Percentiles rank a stretch among this genome's conserved stretches.
phyloP scores from a whole-genome alignment of 176 grass and related monocot genomes.

The Cymbopogon citratus region DNA sequence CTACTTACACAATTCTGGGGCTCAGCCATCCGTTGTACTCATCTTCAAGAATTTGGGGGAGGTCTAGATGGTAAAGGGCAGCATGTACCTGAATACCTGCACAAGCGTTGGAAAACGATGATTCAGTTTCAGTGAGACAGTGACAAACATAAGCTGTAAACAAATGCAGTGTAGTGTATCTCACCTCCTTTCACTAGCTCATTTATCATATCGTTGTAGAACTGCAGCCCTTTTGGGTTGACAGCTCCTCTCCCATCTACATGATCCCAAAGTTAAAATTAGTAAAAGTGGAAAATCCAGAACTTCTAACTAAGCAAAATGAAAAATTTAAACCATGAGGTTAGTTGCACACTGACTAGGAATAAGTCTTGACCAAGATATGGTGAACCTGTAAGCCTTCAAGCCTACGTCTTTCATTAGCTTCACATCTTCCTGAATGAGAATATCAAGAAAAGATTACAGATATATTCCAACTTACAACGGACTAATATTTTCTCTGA shows the following conservation, averaged over 20 bases:
- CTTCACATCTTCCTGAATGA: conserved; percentile 57
- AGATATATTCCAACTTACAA: background rate
- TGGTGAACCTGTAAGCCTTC: conserved; percentile 50
- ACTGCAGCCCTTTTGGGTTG: conserved; percentile 48
- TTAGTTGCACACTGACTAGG: conserved; percentile 34
- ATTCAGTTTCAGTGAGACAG: background rate
- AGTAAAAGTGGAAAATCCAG: background rate
- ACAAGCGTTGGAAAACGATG: background rate
- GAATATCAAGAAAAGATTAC: background rate
- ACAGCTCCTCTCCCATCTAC: conserved; percentile 55
- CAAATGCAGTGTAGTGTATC: background rate
- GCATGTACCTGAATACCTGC: conserved; percentile 46
- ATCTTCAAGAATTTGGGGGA: conserved; percentile 52
- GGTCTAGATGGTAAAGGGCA: conserved; percentile 41
- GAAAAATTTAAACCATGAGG: background rate
- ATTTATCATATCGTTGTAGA: conserved; percentile 51
- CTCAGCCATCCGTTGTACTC: conserved; percentile 57
- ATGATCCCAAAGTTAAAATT: background rate
- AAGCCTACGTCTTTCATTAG: conserved; percentile 39
- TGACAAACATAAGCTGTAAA: background rate
- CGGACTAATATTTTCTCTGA: background rate
- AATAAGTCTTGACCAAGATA: conserved; percentile 59
- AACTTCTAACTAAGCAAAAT: background rate
- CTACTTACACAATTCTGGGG: conserved; percentile 40
- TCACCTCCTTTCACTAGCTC: conserved; percentile 38